Evolutionary conservation across 2,329 filamentous ascomycete species (phyloP).

Genomic region (Acarospora socialis): DNA sequence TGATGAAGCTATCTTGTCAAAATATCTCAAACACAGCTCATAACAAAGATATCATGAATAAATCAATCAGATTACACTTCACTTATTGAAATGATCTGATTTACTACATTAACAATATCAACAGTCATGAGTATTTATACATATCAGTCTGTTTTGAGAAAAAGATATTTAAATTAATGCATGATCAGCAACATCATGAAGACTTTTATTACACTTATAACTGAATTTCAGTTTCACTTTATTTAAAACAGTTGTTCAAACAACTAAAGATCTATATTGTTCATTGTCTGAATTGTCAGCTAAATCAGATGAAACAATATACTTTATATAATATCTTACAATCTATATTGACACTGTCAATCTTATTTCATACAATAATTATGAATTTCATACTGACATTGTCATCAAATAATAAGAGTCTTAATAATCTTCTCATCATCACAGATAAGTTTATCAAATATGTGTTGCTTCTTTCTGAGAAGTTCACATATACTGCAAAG

Average conservation of each 20-base stretch:
- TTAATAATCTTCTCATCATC: not conserved
- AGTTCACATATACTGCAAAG: not conserved
- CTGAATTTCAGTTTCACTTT: not conserved
- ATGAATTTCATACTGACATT: too few relatives aligned
- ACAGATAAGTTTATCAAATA: constrained; percentile 6
- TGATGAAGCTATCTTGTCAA: not conserved
- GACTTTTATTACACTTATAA: not conserved
- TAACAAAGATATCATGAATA: too few relatives aligned
- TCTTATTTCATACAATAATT: constrained; percentile 1
- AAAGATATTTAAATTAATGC: not conserved
- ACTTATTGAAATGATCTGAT: not conserved
- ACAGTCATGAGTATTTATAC: not conserved
- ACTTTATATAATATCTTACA: constrained; percentile 2
- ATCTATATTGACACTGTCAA: not conserved
- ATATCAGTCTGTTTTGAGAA: not conserved
- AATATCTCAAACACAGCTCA: not conserved
- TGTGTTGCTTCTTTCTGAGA: constrained; percentile 1
- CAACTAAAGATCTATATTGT: constrained; percentile 1
- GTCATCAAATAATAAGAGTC: too few relatives aligned
- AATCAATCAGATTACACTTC: too few relatives aligned
- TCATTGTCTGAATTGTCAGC: not conserved
- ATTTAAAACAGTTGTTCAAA: constrained; percentile 1
- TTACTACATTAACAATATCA: not conserved
- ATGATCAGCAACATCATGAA: too few relatives aligned
- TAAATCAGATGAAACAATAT: constrained; percentile 1